A percentile compares a stretch with the other conserved stretches of the same genome.
These are phyloP conservation scores for Imleria badia DNA, from an alignment of 768 basidiomycete genomes.

Conservation along the genomic window DNA sequence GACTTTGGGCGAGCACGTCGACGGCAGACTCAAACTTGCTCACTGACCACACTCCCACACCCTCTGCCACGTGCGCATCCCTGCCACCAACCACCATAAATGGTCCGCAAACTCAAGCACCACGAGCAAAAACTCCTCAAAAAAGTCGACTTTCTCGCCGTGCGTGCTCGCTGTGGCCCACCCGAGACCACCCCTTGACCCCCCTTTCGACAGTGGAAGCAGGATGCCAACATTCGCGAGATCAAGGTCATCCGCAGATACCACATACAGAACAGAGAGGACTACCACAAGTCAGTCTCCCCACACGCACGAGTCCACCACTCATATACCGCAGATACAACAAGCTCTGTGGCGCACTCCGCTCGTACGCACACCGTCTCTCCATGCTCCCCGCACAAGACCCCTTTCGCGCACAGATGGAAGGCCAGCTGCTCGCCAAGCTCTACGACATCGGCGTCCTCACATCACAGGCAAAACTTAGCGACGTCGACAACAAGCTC, in stretches of 20 bases:
- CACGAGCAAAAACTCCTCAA: conserved; percentile 95
- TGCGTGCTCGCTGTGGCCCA: conserved; percentile 36
- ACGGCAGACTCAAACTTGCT: conserved; percentile 29
- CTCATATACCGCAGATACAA: conserved; percentile 65
- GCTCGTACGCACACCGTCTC: conserved; percentile 82
- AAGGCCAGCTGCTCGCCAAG: conserved; percentile 86
- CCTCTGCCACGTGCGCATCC: conserved; percentile 31
- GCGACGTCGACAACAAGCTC: conserved; percentile 91
- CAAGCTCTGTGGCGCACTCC: conserved; percentile 86
- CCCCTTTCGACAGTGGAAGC: conserved; percentile 74
- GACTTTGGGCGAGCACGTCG: conserved; percentile 29
- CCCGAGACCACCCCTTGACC: conserved; percentile 1
- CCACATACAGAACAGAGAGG: conserved; percentile 92
- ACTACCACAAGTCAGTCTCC: conserved; percentile 76
- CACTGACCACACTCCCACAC: conserved; percentile 28
- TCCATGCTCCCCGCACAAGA: conserved; percentile 87
- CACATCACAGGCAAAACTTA: conserved; percentile 81
- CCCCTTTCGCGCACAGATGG: conserved; percentile 81
- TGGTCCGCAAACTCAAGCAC: conserved; percentile 93
- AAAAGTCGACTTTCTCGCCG: conserved; percentile 96
- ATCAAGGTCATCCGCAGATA: conserved; percentile 93
- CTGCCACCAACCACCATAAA: neutral
- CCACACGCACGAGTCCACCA: neutral
- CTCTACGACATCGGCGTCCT: conserved; percentile 97
- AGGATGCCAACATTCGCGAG: conserved; percentile 89